Conservation (phyloP, 2,329 filamentous ascomycete genomes). For the Mycosphaerella sp. region DNA sequence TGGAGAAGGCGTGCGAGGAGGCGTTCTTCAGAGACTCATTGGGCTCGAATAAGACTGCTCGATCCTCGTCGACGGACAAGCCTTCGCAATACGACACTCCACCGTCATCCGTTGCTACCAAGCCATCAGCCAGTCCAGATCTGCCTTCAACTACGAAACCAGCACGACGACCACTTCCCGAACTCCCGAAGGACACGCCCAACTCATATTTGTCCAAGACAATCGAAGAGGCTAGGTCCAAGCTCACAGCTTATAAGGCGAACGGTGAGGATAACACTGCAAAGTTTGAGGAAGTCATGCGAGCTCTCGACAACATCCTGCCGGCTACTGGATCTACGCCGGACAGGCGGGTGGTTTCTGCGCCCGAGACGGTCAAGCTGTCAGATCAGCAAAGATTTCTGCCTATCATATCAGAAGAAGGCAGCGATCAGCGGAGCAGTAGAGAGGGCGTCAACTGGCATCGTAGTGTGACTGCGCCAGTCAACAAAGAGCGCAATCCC, state of each 20-base stretch:
- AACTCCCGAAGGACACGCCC: constrained; percentile 43
- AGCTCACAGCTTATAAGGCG: constrained; percentile 47
- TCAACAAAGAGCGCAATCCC: constrained; percentile 29
- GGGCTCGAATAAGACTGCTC: constrained; percentile 45
- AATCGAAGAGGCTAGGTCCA: constrained; percentile 52
- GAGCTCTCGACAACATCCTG: constrained; percentile 35
- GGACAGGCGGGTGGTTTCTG: constrained; percentile 42
- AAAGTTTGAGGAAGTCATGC: constrained; percentile 55
- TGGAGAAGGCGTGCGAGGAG: constrained; percentile 85
- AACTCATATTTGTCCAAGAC: constrained; percentile 50
- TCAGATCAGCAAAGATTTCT: constrained; percentile 34
- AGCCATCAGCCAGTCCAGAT: constrained; percentile 23
- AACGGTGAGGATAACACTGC: constrained; percentile 43
- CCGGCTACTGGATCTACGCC: constrained; percentile 20
- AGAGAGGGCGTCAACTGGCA: constrained; percentile 35
- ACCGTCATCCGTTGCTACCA: constrained; percentile 42
- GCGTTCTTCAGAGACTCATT: constrained; percentile 70
- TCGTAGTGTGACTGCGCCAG: constrained; percentile 40
- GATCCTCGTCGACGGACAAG: constrained; percentile 33
- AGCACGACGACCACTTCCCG: constrained; percentile 40
- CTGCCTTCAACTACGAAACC: constrained; percentile 20
- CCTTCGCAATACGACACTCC: constrained; percentile 22
- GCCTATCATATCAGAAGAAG: constrained; percentile 50
- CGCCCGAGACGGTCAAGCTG: constrained; percentile 34
- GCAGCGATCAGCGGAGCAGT: constrained; percentile 25